phyloP scores from a whole-genome alignment of 805 yeast species.

The Schwanniomyces vanrijiae region DNA sequence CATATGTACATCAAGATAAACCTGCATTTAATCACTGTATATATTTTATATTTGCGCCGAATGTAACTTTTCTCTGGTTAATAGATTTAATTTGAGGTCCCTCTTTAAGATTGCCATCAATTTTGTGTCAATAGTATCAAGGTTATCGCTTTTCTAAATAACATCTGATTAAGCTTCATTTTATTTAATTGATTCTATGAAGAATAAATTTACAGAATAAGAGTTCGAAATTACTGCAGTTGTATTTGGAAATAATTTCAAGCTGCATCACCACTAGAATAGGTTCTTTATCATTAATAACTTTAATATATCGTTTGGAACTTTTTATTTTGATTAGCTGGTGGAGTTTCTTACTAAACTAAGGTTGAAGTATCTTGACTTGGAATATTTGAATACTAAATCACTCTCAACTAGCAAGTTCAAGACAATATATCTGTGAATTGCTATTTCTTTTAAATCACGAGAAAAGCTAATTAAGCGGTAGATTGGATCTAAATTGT shows the following conservation, averaged over 20 bases:
- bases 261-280: background rate
- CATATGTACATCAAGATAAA: background rate
- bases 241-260: background rate
- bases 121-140: background rate
- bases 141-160: background rate
- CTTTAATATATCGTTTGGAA: background rate
- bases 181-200: background rate
- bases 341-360: background rate
- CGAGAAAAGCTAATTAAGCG: background rate
- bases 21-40: background rate
- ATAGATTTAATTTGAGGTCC: background rate
- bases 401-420: background rate
- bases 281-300: background rate
- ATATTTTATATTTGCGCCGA: background rate
- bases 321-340: background rate
- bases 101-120: background rate
- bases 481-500: background rate
- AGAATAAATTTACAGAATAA: background rate
- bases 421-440: too few species aligned
- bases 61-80: background rate
- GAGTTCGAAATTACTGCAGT: background rate
- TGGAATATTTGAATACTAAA: background rate
- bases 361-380: background rate
- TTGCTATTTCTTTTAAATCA: conserved; percentile 6
- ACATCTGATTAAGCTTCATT: background rate